phyloP scores from a whole-genome alignment of 1,284 basidiomycete species.

The Microbotryum saponariae region DNA sequence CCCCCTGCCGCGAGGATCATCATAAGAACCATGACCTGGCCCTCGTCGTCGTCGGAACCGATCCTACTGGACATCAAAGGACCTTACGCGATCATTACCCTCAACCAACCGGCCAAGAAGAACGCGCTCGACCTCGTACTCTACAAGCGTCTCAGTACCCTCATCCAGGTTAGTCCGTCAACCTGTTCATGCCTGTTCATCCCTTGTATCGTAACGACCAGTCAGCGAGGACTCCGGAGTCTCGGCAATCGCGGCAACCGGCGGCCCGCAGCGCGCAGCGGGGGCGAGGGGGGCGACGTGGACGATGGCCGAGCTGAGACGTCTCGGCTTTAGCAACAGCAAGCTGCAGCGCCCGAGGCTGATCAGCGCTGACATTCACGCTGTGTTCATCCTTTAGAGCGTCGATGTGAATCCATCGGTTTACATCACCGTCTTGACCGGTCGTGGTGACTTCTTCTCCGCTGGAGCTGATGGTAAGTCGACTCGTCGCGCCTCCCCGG shows the following conservation, averaged over 20 bases:
- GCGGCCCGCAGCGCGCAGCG: not conserved
- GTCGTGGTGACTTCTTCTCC: constrained; percentile 24
- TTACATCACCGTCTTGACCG: constrained; percentile 24
- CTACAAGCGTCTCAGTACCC: constrained; percentile 7
- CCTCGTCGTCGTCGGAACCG: not conserved
- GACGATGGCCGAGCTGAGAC: not conserved
- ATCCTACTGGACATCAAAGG: constrained; percentile 21
- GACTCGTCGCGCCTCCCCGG: not conserved
- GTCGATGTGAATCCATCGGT: constrained; percentile 16
- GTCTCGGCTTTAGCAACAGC: not conserved
- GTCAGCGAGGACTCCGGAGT: not conserved
- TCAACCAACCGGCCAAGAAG: constrained; percentile 26
- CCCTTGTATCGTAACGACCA: not conserved
- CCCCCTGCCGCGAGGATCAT: too few relatives aligned
- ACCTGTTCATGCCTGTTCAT: not conserved
- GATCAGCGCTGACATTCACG: accelerated
- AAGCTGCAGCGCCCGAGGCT: not conserved
- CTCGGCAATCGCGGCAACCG: not conserved
- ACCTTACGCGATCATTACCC: constrained; percentile 24
- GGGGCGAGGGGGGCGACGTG: not conserved
- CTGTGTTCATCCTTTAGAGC: not conserved
- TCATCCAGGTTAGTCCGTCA: constrained; percentile 3
- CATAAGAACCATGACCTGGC: too few relatives aligned
- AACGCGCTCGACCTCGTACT: constrained; percentile 21
- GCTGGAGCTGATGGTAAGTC: not conserved